Evolutionary conservation across 768 basidiomycete species (phyloP).

Genomic region (Suillus lakei): DNA sequence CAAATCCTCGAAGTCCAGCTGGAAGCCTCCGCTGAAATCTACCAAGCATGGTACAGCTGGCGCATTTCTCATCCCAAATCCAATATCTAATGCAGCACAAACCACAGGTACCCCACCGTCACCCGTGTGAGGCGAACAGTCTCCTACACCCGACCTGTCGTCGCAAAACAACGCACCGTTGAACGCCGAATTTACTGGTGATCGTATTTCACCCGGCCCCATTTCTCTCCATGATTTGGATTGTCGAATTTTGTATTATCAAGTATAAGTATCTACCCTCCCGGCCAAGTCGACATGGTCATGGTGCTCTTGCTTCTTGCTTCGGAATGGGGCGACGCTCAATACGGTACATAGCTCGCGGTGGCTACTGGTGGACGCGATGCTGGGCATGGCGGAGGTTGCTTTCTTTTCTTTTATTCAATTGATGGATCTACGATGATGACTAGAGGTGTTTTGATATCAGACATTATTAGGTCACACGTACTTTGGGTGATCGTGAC

Average conservation of each 20-base stretch:
- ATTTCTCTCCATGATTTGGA: conserved; percentile 18
- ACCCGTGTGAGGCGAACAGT: conserved; percentile 79
- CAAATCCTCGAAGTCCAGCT: conserved; percentile 85
- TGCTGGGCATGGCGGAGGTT: conserved; percentile 22
- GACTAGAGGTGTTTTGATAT: conserved; percentile 25
- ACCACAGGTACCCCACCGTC: conserved; percentile 71
- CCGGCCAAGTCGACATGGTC: conserved; percentile 49
- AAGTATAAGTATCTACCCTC: conserved; percentile 21
- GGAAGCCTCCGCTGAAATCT: conserved; percentile 61
- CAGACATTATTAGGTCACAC: conserved; percentile 16
- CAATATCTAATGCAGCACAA: conserved; percentile 10
- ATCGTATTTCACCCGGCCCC: conserved; percentile 20
- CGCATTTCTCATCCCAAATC: neutral
- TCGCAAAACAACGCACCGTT: conserved; percentile 59
- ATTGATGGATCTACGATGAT: conserved; percentile 12
- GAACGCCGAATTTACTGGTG: conserved; percentile 83
- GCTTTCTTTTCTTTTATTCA: conserved; percentile 8
- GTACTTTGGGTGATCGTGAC: conserved; percentile 11
- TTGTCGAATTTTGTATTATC: conserved; percentile 39
- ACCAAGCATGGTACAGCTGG: conserved; percentile 64
- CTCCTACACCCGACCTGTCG: conserved; percentile 55
- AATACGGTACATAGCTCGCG: conserved; percentile 22
- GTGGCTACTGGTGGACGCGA: conserved; percentile 20
- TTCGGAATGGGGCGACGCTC: conserved; percentile 43
- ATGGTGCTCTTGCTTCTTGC: conserved; percentile 34